phyloP scores from a whole-genome alignment of 176 grass and related monocot species.

The Cenchrus fungigraminus region DNA sequence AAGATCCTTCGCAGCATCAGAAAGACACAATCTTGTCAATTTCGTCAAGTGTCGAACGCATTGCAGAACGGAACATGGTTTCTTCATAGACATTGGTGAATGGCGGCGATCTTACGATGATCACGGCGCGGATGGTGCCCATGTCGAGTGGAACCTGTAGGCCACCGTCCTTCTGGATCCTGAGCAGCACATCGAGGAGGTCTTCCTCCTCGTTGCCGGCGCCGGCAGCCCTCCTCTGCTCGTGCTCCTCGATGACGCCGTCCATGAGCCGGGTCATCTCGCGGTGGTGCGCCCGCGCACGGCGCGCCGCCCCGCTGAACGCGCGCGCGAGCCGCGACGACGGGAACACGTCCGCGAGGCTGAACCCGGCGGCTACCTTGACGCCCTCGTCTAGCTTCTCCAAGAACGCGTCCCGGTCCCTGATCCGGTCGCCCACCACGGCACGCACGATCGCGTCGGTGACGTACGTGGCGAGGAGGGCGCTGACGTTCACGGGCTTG shows the following conservation, averaged over 20 bases:
- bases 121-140: constrained; percentile 36
- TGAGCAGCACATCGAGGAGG: constrained; percentile 48
- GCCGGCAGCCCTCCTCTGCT: not conserved
- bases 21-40: not conserved
- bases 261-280: constrained; percentile 43
- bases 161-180: constrained; percentile 28
- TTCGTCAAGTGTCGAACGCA: not conserved
- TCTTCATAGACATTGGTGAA: not conserved
- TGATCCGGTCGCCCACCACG: constrained; percentile 41
- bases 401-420: constrained; percentile 38
- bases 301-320: constrained; percentile 19
- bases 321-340: constrained; percentile 39
- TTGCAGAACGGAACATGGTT: not conserved
- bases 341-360: constrained; percentile 50
- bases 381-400: constrained; percentile 40
- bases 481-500: constrained; percentile 40
- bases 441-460: constrained; percentile 34
- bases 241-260: constrained; percentile 47
- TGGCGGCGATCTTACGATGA: constrained; percentile 26
- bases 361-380: constrained; percentile 45
- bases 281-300: not conserved
- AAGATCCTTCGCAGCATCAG: constrained; percentile 11
- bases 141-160: constrained; percentile 34
- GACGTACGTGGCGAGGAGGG: constrained; percentile 25
- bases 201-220: constrained; percentile 36